Evolutionary conservation across 768 basidiomycete genomes (phyloP), one percentile per base, ranked within the genome.

Genomic region (Trametes villosa): DNA sequence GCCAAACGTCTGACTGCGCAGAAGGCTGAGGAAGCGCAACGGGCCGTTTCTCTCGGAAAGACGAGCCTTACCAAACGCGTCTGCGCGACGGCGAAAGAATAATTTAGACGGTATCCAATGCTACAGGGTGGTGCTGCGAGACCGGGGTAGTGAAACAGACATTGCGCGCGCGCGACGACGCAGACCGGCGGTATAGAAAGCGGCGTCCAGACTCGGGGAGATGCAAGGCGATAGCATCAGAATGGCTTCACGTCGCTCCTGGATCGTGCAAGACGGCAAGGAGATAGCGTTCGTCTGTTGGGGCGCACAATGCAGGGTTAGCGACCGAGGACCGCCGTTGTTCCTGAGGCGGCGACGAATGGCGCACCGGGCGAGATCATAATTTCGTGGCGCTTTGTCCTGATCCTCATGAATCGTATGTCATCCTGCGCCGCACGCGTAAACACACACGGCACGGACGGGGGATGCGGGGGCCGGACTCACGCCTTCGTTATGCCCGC

Each of bases 351-450:
- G 38, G 53, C 33, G 60, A 42, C 48, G 15, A 24, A 50, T 42
- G 33, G 76, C 88, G 29, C 53, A 93, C 95, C 91, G 57, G 95
- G 95, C 2, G 95, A 92, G 61, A 97, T 94, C 89, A 97, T 91
- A 58, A 97, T 79, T 70, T 96, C 95, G 72, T 97, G 95, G 52
- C 90, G 83, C 71, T 86, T 92, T 59, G 95, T 96, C 49, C 95
- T 84, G 76, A 96, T 94, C 59, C 94, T 79, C 84, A 97, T 86
- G 68, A 96, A 92, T 60, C 86, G 84, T 45, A 96, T 81, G 26
- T 92, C 89, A 70, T 96, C 94, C 93, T 96, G 65, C 3, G 42
- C 47, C 38, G 24, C 42, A 26, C 22, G 42, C 40, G 41, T 41
- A 29, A 45, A 45, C 33, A 57, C 50, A 46, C 44, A 45, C 22